A percentile compares a stretch with the other conserved stretches of the same genome.
These are phyloP conservation scores for Phytopythium oedochilum DNA, from an alignment of 352 stramenopile species.

Conservation along the genomic window DNA sequence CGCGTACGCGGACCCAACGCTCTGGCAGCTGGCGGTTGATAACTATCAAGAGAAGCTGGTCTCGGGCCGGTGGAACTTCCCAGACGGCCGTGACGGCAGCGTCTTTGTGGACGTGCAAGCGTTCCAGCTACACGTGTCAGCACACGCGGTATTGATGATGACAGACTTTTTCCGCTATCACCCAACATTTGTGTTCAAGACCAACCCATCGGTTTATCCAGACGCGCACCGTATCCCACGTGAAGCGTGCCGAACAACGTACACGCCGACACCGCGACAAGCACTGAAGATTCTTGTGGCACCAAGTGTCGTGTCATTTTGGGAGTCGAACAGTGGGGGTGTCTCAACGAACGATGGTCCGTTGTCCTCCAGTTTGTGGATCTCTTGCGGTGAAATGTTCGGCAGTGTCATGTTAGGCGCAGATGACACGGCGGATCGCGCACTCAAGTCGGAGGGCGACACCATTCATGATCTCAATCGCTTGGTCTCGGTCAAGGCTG, in stretches of 20 bases:
- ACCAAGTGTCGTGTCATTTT: conserved; percentile 60
- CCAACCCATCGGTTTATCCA: neutral
- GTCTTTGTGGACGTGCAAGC: conserved; percentile 71
- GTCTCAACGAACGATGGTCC: neutral
- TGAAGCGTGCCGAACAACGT: neutral
- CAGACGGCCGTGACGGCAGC: conserved; percentile 23
- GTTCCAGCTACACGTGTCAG: conserved; percentile 62
- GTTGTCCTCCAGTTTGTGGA: conserved; percentile 33
- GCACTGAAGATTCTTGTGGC: conserved; percentile 63
- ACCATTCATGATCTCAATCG: conserved; percentile 39
- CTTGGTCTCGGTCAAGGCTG: conserved; percentile 26
- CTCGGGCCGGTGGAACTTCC: conserved; percentile 46
- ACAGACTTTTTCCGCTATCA: conserved; percentile 18
- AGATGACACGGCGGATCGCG: conserved; percentile 17
- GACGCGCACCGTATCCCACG: neutral
- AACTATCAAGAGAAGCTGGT: conserved; percentile 73
- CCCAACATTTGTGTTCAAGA: conserved; percentile 9
- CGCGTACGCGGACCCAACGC: conserved; percentile 48
- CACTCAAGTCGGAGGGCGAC: conserved; percentile 9
- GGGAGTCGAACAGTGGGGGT: conserved; percentile 19
- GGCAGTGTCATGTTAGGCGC: conserved; percentile 37
- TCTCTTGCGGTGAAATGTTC: conserved; percentile 59
- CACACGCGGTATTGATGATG: conserved; percentile 35
- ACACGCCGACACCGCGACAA: conserved; percentile 18
- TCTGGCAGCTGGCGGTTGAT: conserved; percentile 68